Evolutionary conservation across 805 yeast genomes (phyloP), one percentile per base, ranked within the genome.

Genomic region (Hanseniaspora thailandica): DNA sequence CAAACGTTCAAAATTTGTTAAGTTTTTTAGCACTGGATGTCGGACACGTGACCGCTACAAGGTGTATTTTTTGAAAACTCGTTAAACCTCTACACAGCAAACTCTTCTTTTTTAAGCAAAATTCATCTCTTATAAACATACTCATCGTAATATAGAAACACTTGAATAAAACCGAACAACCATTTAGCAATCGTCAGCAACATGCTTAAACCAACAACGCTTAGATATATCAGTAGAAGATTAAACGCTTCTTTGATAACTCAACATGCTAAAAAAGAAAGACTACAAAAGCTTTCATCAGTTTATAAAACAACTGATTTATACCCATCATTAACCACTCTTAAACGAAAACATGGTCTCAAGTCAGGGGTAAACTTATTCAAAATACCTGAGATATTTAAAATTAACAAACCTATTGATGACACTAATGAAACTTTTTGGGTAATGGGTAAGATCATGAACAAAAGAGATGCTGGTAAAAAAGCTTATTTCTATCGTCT

Each of bases 401-500:
- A 12, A 3, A 5, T 23, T n/a, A 25, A 7, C 8, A 43, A 43
- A 4, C 3, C 28, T 5, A 10, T 30, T 6, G 46, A 43, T 3
- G 23, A 43, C 22, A 15, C 19, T 19, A 19, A 25, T 15, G 23
- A 26, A 22, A 20, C 45, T 6, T 45, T 55, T 19, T 38, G 34
- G 20, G 34, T 58, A 5, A 55, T 58, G 54, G 70, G 69, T 9
- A 57, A 65, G 23, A 60, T 67, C 43, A 60, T 56, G 36, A 59
- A 57, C 33, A 61, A 65, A 17, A 59, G 70, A 38, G 60, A 57
- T 44, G 59, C 66, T 8, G 69, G 69, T 15, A 65, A 62, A 51
- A 63, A 63, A 44, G 65, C 66, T 39, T 63, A 66, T 45, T 67
- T 67, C 52, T 58, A 66, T 26, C 66, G 64, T 52, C 47, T 67